Evolutionary conservation across 1,284 basidiomycete genomes (phyloP), one percentile per base, ranked within the genome.

Genomic region (Phylloporus sp.): DNA sequence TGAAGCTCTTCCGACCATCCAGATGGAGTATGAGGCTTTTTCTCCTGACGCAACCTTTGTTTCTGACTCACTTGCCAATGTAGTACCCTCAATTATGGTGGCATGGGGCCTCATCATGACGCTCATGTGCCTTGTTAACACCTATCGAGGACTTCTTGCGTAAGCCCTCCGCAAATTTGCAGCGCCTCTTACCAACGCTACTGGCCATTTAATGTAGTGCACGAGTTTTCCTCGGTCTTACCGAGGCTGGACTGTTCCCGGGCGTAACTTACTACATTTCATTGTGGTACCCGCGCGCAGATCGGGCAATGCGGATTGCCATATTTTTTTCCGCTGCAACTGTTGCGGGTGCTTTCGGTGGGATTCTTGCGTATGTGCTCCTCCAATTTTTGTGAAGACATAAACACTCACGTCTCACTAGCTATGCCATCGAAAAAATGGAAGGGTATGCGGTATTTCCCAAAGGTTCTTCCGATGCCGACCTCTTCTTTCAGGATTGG

Each of bases 291-390:
- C 83, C 85, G 12, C 78, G 83, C 45, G 77, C 78, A 27, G 85
- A 87, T 69, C 81, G 85, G 32, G 85, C 84, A 19, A 76, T 72
- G 62, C 82, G 87, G 27, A 82, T 88, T 43, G 86, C 88, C 2
- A 83, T 89, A 47, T 88, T 89, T 78, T 87, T 88, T 77, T 87
- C 87, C 20, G 85, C 86, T 53, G 85, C 87, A 15, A 87, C 86
- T 2, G 68, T 86, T 53, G 85, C 87, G n/a, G 88, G 82, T 60
- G 83, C 82, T 5, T 84, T 83, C 63, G 82, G 80, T 25, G 81
- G 81, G 19, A 60, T 83, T 65, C 71, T 83, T 10, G 80, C 81
- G 71, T 73, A 68, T 60, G 75, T 64, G 4, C 45, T 62, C n/a
- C 60, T 60, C 41, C 59, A 41, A 27, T 8, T 29, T 32, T 4